Base-by-base conservation (phyloP, 148 eudicot species). In the Pouteria glomerata region DNA sequence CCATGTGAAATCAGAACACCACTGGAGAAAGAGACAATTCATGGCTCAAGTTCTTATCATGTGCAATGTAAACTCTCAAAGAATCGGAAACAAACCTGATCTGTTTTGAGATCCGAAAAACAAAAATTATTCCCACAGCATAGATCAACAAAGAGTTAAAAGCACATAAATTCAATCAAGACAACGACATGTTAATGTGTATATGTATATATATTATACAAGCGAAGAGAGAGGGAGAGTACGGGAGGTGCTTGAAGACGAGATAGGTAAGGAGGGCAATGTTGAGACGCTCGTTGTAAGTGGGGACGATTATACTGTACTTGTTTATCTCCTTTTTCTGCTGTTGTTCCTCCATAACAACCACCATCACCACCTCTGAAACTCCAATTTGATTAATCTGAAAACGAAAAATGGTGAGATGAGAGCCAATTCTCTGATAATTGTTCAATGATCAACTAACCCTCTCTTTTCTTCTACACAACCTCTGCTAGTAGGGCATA, bases 261-360 rank as follows among this genome's bases (percentile, higher is more conserved):
- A 90, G 89, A 76, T 86, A 90, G 39, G 88, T 83, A 44, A 92
- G 78, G 76, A 92, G 91, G 18, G 96, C 91, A 66, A 92, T 90
- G 81, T 92, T 92, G 79, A 92, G 96, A 56, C 97, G 91, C 68
- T 92, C 97, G 69, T 92, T 92, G 82, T 92, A 92, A 57, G 97
- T 92, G 3, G 97, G 97, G 0, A 90, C 78, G 29, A 92, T 92
- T 76, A 92, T 80, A 73, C 95, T 89, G 77, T 83, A 87, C 71
- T 89, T 85, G 72, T 77, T 82, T 77, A 62, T 78, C 73, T 74
- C 75, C 51, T 56, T 67, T 39, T 78, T 55, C 18, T 79, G 60
- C 55, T 64, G 29, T 66, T 69, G 35, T 30, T 39, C n/a, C n/a
- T n/a, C n/a, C n/a, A n/a, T n/a, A n/a, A n/a, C n/a, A n/a, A n/a